These are phyloP conservation scores for Penicillium palitans DNA, from an alignment of 2,329 filamentous ascomycete genomes.

Conservation along the genomic window DNA sequence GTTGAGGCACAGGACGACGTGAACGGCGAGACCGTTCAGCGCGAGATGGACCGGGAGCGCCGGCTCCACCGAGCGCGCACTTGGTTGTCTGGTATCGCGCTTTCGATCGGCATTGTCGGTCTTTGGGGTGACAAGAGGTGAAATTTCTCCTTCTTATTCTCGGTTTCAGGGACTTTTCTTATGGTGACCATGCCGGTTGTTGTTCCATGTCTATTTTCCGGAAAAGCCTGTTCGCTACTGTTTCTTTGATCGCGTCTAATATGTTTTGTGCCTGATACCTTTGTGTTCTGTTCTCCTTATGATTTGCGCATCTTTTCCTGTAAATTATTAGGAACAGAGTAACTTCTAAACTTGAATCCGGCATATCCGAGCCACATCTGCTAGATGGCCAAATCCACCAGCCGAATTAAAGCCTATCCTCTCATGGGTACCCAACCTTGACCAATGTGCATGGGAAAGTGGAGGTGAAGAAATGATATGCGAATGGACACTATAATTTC, in stretches of 20 bases:
- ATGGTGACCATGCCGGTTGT: slow-evolving; percentile 11
- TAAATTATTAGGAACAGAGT: background rate
- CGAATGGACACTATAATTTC: background rate
- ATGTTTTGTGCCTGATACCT: slow-evolving; percentile 6
- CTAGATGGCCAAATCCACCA: background rate
- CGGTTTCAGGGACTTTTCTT: background rate
- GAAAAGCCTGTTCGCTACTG: background rate
- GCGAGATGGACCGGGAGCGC: slow-evolving; percentile 46
- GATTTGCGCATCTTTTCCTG: background rate
- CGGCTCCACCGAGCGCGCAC: slow-evolving; percentile 41
- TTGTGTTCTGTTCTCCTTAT: background rate
- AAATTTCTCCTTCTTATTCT: background rate
- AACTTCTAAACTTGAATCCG: background rate
- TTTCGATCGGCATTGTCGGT: slow-evolving; percentile 50
- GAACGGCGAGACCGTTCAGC: slow-evolving; percentile 49
- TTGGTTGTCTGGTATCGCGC: slow-evolving; percentile 44
- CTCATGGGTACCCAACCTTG: background rate
- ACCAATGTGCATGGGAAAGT: background rate
- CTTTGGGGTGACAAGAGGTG: slow-evolving; percentile 48
- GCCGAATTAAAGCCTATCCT: background rate
- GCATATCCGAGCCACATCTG: background rate
- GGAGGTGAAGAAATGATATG: background rate
- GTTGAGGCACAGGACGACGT: slow-evolving; percentile 43
- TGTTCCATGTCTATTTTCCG: background rate
- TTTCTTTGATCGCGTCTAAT: background rate